phyloP scores from a whole-genome alignment of 305 asterid species.

The Ilex paraguariensis region DNA sequence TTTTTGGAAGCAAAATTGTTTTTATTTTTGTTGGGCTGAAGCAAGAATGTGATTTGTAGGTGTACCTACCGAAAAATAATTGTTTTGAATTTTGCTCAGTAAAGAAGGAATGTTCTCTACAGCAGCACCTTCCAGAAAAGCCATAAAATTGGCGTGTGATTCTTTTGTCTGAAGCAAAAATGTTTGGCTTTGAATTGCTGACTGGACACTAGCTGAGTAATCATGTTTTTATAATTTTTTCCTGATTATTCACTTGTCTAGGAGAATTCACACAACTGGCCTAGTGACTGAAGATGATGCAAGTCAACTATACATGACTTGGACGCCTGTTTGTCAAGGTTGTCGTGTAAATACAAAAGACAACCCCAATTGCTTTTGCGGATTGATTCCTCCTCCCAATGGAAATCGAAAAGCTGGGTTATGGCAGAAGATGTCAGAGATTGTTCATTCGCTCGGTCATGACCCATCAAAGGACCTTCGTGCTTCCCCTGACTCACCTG shows the following conservation, averaged over 20 bases:
- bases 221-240: neutral
- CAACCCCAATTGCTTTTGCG: slow-evolving; percentile 98
- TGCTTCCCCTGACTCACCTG: slow-evolving; percentile 68
- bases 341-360: slow-evolving; percentile 93
- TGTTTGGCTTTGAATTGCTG: neutral
- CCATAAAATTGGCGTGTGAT: neutral
- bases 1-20: no score
- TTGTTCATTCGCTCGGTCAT: slow-evolving; percentile 73
- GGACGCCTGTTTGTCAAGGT: slow-evolving; percentile 91
- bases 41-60: no score
- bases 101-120: neutral
- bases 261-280: slow-evolving; percentile 63
- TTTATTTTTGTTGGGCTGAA: no score
- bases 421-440: slow-evolving; percentile 97
- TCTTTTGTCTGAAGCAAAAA: neutral
- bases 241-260: slow-evolving; percentile 24
- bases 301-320: slow-evolving; percentile 72
- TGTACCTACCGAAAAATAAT: no score
- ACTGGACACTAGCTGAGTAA: no score
- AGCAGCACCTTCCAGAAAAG: neutral
- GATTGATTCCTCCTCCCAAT: slow-evolving; percentile 72
- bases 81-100: neutral
- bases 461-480: slow-evolving; percentile 81
- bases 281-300: slow-evolving; percentile 68
- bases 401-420: slow-evolving; percentile 92